phyloP scores from a whole-genome alignment of 306 rosid species.

The Myrica gale region DNA sequence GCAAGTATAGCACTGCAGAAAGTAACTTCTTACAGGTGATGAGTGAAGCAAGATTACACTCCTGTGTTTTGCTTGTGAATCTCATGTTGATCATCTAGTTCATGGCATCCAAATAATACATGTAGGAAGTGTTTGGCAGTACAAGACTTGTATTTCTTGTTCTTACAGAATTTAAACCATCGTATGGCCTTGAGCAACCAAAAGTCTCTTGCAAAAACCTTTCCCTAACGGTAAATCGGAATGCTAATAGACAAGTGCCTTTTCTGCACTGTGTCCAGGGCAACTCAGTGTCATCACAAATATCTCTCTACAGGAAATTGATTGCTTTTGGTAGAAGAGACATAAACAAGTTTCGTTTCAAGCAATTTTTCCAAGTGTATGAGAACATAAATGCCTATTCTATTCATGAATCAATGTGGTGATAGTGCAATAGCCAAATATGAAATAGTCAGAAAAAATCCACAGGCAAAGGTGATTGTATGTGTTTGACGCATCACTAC shows the following conservation, averaged over 20 bases:
- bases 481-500: background rate
- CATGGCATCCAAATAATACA: background rate
- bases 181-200: background rate
- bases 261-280: background rate
- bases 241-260: background rate
- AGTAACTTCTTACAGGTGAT: background rate
- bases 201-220: background rate
- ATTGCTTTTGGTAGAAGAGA: background rate
- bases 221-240: background rate
- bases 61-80: background rate
- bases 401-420: background rate
- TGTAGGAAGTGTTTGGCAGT: background rate
- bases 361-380: background rate
- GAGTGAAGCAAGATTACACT: slow-evolving; percentile 4
- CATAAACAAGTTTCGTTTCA: background rate
- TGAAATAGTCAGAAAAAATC: background rate
- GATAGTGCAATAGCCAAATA: background rate
- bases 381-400: background rate
- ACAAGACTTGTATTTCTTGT: background rate
- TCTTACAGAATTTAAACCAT: background rate
- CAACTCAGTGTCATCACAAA: background rate
- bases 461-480: background rate
- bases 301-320: background rate
- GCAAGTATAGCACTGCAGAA: background rate
- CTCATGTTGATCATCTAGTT: slow-evolving; percentile 4